Base-by-base conservation (phyloP, 345 rosid genomes). In the Eucalyptus camaldulensis region DNA sequence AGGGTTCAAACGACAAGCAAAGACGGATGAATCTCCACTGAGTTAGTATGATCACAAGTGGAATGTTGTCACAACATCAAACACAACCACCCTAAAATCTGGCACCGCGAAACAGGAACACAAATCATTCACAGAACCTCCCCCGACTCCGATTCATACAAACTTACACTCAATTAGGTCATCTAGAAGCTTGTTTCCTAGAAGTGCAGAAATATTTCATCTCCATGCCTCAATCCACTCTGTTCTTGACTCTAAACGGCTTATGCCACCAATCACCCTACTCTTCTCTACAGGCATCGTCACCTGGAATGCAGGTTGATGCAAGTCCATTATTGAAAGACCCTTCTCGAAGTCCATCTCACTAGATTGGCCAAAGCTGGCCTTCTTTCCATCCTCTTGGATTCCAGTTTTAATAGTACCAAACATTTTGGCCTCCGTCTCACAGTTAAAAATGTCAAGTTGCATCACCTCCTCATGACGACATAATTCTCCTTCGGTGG, bases 141-240 rank as follows among this genome's bases (percentile, higher is more conserved):
- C 29, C 47, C 47, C 47, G 16, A 76, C 47, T 40, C 85, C 15
- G 29, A 76, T 76, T 37, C 85, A 21, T 10, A 76, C 85, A 37
- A 40, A 40, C 85, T 76, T 3, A 76, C 29, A 80, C 50, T 29
- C 86, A 45, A 49, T 80, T 54, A 19, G 89, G 45, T 72, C 89
- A 88, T 88, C 86, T 65, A 76, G 85, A 40, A 76, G 29, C 47
- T 76, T 37, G 47, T 40, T 12, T 25, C 45, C 47, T 40, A 40
- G 47, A 37, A 76, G 85, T 86, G 69, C 44, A 43, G 45, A 43
- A 10, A 86, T 56, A 31, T 86, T 91, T 93, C 92, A 96, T 87
- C 96, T 88, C 97, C 95, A 94, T 67, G 96, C 93, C 93, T 94
- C 96, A 37, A 93, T 94, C 86, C 95, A 95, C 90, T 95, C 98